phyloP scores from a whole-genome alignment of 176 grass and related monocot species.

The Poa annua region DNA sequence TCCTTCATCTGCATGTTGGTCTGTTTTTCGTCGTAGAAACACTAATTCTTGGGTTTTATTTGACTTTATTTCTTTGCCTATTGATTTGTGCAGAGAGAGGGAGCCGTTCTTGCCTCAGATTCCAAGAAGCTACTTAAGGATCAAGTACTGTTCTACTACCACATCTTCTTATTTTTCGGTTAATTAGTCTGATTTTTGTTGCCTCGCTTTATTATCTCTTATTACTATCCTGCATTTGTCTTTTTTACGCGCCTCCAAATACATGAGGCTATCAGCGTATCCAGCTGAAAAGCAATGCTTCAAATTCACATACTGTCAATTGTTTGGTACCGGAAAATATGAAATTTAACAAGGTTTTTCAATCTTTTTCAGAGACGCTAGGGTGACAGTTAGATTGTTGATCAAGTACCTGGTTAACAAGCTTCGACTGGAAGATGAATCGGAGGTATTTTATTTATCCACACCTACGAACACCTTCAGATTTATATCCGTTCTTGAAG shows the following conservation, averaged over 20 bases:
- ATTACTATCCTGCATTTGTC: constrained; percentile 38
- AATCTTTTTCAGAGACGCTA: constrained; percentile 69
- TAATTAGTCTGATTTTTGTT: constrained; percentile 1
- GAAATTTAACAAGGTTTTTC: neutral
- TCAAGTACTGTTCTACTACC: constrained; percentile 61
- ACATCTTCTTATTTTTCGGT: neutral
- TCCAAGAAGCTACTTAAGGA: constrained; percentile 86
- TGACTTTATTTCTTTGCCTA: constrained; percentile 22
- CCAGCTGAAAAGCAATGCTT: neutral
- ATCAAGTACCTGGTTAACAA: constrained; percentile 86
- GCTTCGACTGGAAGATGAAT: constrained; percentile 77
- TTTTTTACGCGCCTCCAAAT: constrained; percentile 16
- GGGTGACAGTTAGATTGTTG: constrained; percentile 70
- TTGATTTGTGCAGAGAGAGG: constrained; percentile 65
- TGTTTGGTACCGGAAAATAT: neutral
- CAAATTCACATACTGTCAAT: neutral
- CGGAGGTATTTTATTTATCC: constrained; percentile 58
- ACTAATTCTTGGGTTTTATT: neutral
- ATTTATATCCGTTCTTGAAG: constrained; percentile 11
- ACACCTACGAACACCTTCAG: neutral
- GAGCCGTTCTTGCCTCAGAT: constrained; percentile 97
- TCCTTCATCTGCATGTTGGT: constrained; percentile 8
- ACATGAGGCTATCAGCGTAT: neutral
- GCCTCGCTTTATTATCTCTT: neutral
- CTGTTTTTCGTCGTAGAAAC: too few species aligned